Conservation (phyloP, 345 rosid genomes). For the Reutealis trisperma region DNA sequence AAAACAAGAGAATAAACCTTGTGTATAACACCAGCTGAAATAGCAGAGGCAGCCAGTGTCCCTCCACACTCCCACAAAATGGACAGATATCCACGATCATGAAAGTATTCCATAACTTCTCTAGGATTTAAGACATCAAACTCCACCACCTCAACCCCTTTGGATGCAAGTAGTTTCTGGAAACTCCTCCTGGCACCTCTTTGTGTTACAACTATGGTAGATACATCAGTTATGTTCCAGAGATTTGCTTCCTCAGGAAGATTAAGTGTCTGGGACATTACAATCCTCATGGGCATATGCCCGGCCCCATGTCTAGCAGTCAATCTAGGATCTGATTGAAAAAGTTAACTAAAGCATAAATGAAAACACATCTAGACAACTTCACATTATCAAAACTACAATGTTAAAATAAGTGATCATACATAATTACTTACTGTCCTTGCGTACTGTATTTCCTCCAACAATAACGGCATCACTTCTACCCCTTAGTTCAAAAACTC, state of each 20-base stretch:
- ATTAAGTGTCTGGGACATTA: constrained; percentile 75
- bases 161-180: constrained; percentile 77
- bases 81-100: constrained; percentile 87
- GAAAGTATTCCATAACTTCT: constrained; percentile 95
- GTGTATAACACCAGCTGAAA: constrained; percentile 84
- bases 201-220: constrained; percentile 86
- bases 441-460: constrained; percentile 89
- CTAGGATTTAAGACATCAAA: constrained; percentile 89
- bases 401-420: neutral
- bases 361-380: neutral
- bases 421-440: constrained; percentile 80
- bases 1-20: constrained; percentile 47
- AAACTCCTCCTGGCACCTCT: constrained; percentile 88
- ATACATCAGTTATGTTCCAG: constrained; percentile 80
- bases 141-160: constrained; percentile 96
- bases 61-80: constrained; percentile 98
- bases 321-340: constrained; percentile 68
- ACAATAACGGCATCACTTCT: constrained; percentile 88
- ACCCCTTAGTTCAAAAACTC: constrained; percentile 83
- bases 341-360: constrained; percentile 9
- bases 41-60: constrained; percentile 85
- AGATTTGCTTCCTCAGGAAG: constrained; percentile 90
- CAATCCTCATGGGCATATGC: constrained; percentile 81
- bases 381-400: constrained; percentile 8
- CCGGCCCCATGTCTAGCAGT: constrained; percentile 93